Evolutionary conservation across 108 stramenopile genomes (phyloP).

Genomic region (Pseudonitzschia multiseries): DNA sequence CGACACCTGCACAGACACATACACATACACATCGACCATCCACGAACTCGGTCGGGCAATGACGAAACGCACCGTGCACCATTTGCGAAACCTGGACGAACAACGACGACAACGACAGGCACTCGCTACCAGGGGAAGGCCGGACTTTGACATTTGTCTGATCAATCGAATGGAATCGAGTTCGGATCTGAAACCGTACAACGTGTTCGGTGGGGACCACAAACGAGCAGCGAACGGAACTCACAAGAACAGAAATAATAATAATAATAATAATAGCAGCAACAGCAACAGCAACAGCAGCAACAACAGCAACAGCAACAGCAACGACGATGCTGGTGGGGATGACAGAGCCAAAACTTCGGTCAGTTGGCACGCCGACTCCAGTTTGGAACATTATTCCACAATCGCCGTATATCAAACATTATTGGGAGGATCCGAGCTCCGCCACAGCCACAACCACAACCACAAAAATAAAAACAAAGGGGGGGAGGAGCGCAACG

Average conservation of each 20-base stretch:
- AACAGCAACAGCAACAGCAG: neutral
- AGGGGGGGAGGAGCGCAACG: constrained; percentile 4
- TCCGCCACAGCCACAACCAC: constrained; percentile 5
- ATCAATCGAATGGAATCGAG: constrained; percentile 72
- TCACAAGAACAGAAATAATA: no score
- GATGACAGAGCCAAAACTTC: constrained; percentile 47
- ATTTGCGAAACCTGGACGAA: constrained; percentile 36
- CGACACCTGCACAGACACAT: no score
- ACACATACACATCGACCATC: constrained; percentile 29
- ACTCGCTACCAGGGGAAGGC: constrained; percentile 27
- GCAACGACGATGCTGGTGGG: no score
- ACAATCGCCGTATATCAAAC: constrained; percentile 79
- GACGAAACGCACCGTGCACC: constrained; percentile 38
- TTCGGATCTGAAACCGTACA: constrained; percentile 38
- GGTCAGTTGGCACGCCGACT: constrained; percentile 91
- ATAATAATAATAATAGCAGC: no score
- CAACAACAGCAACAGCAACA: neutral
- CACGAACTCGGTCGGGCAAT: constrained; percentile 24
- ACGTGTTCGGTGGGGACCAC: neutral
- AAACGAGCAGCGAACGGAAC: no score
- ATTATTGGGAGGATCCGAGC: constrained; percentile 14
- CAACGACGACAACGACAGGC: constrained; percentile 28
- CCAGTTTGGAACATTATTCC: constrained; percentile 75
- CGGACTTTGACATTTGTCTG: constrained; percentile 63
- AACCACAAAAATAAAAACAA: constrained; percentile 1